Base-by-base conservation (phyloP, 1,139 yeast genomes). In the Ashbya aceris region DNA sequence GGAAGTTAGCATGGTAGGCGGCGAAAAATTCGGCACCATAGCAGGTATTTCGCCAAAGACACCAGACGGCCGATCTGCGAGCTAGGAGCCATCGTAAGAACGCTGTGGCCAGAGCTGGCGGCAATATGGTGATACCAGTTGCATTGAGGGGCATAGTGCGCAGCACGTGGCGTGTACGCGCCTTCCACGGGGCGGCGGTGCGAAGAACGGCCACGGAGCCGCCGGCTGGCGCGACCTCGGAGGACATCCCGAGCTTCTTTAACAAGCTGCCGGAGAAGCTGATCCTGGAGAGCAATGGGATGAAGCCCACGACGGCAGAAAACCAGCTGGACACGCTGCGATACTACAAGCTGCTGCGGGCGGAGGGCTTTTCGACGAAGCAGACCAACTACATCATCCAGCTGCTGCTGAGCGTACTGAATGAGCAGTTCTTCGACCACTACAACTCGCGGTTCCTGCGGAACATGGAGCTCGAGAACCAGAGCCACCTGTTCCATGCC, bases 401-500 rank as follows among this genome's bases (percentile, higher is more conserved):
- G 29, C 59, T 80, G 36, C 59, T 80, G 8, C 65, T 74, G 28
- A 66, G 65, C 7, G 75, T 74, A 42, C 57, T 82, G 42, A 72
- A 76, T 45, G 56, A 70, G 13, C 74, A 81, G 44, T 68, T 87
- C 40, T 61, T 55, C 42, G 66, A 73, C 6, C 74, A 76, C 53
- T 67, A 83, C 36, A 71, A 77, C 30, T 70, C 73, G 2, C 74
- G 73, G 47, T 77, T 76, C 54, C 71, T 86, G 7, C 84, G 85
- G 30, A 65, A 67, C 23, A 76, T 76, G 49, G 95, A 85, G 50
- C 68, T 86, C 12, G 95, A 86, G 49, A 89, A 87, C 55, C 96
- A 87, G 54, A 74, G 77, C 20, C 91, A 91, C 59, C 66, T 91
- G 27, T 89, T 87, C 62, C 93, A 87, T 58, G 94, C 96, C 37